phyloP scores from a whole-genome alignment of 768 basidiomycete genomes.

The Macrolepiota fuliginosa region DNA sequence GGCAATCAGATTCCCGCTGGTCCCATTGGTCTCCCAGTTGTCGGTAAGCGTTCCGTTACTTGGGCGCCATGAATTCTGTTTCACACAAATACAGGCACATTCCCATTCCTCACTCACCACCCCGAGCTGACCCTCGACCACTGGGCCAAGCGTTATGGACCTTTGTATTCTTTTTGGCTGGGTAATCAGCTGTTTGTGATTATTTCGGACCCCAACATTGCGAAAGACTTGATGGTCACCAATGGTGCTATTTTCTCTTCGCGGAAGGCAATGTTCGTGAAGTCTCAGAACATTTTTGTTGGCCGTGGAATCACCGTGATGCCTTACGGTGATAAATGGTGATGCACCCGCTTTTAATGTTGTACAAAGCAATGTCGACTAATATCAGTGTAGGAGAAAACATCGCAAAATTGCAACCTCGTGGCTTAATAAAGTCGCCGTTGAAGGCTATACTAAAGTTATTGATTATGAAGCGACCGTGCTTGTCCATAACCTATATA shows the following conservation, averaged over 20 bases:
- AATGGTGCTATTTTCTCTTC: constrained; percentile 46
- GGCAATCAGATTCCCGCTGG: constrained; percentile 13
- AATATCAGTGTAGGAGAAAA: constrained; percentile 28
- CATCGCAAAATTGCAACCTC: constrained; percentile 39
- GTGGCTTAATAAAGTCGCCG: constrained; percentile 30
- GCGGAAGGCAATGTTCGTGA: constrained; percentile 42
- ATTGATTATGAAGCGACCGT: constrained; percentile 39
- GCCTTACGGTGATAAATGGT: constrained; percentile 42
- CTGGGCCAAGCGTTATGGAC: constrained; percentile 43
- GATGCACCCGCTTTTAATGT: neutral
- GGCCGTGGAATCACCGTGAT: constrained; percentile 43
- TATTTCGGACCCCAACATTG: constrained; percentile 41
- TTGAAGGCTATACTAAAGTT: constrained; percentile 32
- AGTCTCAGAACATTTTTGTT: constrained; percentile 40
- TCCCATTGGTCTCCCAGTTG: constrained; percentile 12
- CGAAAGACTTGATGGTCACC: constrained; percentile 41
- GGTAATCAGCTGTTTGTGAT: constrained; percentile 48
- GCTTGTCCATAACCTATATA: constrained; percentile 35
- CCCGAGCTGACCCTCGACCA: constrained; percentile 39
- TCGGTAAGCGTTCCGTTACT: neutral
- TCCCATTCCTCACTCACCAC: constrained; percentile 36
- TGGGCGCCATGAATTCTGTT: neutral
- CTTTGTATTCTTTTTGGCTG: constrained; percentile 43
- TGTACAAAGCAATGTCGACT: neutral
- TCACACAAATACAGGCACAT: constrained; percentile 20